Percentiles rank a stretch among this genome's conserved stretches.
Evolutionary conservation across 495 filamentous ascomycete species (phyloP).

Genomic region (Amorphotheca resinae): DNA sequence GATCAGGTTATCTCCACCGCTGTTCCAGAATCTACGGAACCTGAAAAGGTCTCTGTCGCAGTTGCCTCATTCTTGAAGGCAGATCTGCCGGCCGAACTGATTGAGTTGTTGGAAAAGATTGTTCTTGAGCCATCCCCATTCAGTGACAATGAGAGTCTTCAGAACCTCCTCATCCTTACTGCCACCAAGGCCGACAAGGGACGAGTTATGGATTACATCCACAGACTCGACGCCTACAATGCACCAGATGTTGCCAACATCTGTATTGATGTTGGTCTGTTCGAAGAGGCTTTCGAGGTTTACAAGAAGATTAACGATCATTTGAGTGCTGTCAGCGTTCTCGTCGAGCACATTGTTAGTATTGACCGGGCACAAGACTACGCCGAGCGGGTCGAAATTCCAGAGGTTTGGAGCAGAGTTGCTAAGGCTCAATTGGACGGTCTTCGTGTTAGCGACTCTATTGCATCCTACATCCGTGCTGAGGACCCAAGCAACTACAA

Average conservation of each 20-base stretch:
- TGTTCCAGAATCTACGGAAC: constrained; percentile 87
- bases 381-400: constrained; percentile 86
- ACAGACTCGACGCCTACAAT: constrained; percentile 77
- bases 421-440: constrained; percentile 98
- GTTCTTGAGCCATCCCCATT: constrained; percentile 95
- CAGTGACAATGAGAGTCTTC: constrained; percentile 90
- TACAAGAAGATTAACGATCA: constrained; percentile 96
- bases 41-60: constrained; percentile 88
- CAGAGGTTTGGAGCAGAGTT: constrained; percentile 98
- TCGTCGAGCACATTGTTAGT: constrained; percentile 95
- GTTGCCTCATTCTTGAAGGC: constrained; percentile 84
- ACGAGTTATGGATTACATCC: constrained; percentile 93
- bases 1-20: constrained; percentile 97
- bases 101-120: constrained; percentile 98
- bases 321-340: constrained; percentile 72
- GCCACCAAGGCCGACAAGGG: constrained; percentile 94
- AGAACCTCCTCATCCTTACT: constrained; percentile 94
- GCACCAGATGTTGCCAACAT: constrained; percentile 85
- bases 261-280: constrained; percentile 87
- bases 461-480: constrained; percentile 95
- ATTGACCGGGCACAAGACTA: constrained; percentile 96
- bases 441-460: constrained; percentile 81
- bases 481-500: constrained; percentile 83
- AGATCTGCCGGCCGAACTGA: constrained; percentile 87
- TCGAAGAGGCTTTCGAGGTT: constrained; percentile 96